Evolutionary conservation across 805 yeast species (phyloP).

Genomic region (Saturnispora zaruensis): DNA sequence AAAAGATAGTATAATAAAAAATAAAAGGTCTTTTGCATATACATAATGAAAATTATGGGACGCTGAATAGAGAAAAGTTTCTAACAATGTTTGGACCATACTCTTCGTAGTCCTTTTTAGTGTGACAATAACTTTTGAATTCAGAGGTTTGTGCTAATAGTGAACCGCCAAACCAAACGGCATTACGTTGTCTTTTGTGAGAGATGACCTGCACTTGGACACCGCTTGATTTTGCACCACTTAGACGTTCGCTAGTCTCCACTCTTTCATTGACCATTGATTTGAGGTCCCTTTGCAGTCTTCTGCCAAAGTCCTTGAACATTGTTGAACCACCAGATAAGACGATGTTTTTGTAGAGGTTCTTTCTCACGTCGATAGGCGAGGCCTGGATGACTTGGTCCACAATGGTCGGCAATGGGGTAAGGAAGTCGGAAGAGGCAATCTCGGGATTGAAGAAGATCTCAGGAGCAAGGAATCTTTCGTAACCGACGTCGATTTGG

Average conservation of each 20-base stretch:
- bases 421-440: constrained; percentile 87
- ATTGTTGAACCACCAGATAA: constrained; percentile 96
- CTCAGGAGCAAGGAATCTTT: constrained; percentile 97
- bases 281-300: constrained; percentile 92
- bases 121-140: constrained; percentile 92
- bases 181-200: constrained; percentile 95
- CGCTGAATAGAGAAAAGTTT: constrained; percentile 89
- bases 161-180: constrained; percentile 99
- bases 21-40: neutral
- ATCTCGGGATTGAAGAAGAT: constrained; percentile 97
- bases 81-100: constrained; percentile 97
- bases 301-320: constrained; percentile 97
- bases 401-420: constrained; percentile 93
- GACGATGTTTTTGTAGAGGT: constrained; percentile 89
- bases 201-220: constrained; percentile 95
- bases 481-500: constrained; percentile 90
- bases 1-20: neutral
- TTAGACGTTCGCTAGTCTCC: constrained; percentile 63
- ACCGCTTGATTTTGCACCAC: constrained; percentile 79
- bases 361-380: constrained; percentile 97
- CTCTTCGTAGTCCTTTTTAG: constrained; percentile 95
- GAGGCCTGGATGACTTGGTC: constrained; percentile 91
- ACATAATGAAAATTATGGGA: constrained; percentile 41
- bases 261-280: constrained; percentile 83
- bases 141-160: constrained; percentile 94